Percentiles rank a stretch among this genome's conserved stretches.
phyloP scores from a whole-genome alignment of 345 rosid species.

The Populus euphratica region DNA sequence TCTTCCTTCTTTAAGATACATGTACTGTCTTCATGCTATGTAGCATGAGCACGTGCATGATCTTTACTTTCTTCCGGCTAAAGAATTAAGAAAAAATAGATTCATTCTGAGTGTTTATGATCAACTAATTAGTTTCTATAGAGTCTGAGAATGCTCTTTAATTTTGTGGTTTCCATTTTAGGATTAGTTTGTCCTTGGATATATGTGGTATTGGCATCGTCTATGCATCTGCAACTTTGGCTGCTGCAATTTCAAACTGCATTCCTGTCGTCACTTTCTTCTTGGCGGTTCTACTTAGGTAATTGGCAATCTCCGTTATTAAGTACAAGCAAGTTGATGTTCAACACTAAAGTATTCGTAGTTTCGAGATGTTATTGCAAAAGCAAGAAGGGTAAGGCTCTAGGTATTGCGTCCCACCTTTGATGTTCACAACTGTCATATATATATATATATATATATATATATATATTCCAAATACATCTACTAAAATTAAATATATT shows the following conservation, averaged over 20 bases:
- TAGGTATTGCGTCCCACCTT: neutral
- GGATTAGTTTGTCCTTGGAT: slow-evolving; percentile 63
- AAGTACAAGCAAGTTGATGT: too few species aligned
- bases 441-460: too few species aligned
- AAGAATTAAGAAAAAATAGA: too few species aligned
- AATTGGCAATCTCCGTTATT: neutral
- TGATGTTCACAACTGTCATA: too few species aligned
- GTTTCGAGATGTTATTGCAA: too few species aligned
- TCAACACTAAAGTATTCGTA: neutral
- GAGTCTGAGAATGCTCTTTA: neutral
- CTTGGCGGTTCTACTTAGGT: slow-evolving; percentile 77
- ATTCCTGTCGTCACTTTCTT: slow-evolving; percentile 92
- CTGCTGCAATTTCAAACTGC: slow-evolving; percentile 73
- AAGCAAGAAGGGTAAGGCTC: neutral
- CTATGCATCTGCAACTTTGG: slow-evolving; percentile 77
- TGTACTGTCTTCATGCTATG: too few species aligned
- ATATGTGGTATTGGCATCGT: slow-evolving; percentile 65
- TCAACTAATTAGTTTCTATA: neutral
- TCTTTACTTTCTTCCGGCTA: too few species aligned
- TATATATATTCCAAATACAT: neutral
- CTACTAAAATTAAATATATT: neutral
- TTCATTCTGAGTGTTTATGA: neutral
- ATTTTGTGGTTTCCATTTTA: slow-evolving; percentile 12
- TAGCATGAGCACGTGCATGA: too few species aligned
- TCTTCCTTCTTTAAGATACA: neutral